phyloP scores from a whole-genome alignment of 306 rosid species.

The Vigna angularis region DNA sequence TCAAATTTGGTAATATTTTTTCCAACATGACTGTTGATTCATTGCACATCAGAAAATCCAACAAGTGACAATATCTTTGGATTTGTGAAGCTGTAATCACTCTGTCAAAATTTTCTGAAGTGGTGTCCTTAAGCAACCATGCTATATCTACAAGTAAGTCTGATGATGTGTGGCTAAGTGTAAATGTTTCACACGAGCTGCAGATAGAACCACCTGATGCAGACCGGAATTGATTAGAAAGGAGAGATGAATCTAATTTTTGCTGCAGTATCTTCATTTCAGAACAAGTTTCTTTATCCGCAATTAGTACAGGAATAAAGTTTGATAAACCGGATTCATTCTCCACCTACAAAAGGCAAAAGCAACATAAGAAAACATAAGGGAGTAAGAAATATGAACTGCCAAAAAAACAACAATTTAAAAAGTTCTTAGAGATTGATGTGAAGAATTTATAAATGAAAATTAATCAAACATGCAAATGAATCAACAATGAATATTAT shows the following conservation, averaged over 20 bases:
- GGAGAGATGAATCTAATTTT: constrained; percentile 59
- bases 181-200: constrained; percentile 64
- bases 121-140: constrained; percentile 87
- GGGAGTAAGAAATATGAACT: background rate
- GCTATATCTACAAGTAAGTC: constrained; percentile 84
- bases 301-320: constrained; percentile 85
- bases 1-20: constrained; percentile 68
- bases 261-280: constrained; percentile 74
- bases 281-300: constrained; percentile 77
- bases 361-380: constrained; percentile 19
- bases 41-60: constrained; percentile 70
- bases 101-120: constrained; percentile 63
- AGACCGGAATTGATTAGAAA: constrained; percentile 48
- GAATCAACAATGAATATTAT: constrained; percentile 19
- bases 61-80: constrained; percentile 72
- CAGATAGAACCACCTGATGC: constrained; percentile 53
- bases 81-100: constrained; percentile 63
- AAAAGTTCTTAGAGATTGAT: background rate
- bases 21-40: constrained; percentile 75
- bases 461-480: constrained; percentile 1
- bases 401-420: constrained; percentile 7
- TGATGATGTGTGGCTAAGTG: constrained; percentile 56
- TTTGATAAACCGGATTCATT: constrained; percentile 95
- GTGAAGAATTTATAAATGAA: constrained; percentile 33
- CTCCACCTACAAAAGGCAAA: constrained; percentile 74